These are phyloP conservation scores for Backusella tuberculispora DNA, from an alignment of 192 early-diverging fungal genomes.

Conservation along the genomic window DNA sequence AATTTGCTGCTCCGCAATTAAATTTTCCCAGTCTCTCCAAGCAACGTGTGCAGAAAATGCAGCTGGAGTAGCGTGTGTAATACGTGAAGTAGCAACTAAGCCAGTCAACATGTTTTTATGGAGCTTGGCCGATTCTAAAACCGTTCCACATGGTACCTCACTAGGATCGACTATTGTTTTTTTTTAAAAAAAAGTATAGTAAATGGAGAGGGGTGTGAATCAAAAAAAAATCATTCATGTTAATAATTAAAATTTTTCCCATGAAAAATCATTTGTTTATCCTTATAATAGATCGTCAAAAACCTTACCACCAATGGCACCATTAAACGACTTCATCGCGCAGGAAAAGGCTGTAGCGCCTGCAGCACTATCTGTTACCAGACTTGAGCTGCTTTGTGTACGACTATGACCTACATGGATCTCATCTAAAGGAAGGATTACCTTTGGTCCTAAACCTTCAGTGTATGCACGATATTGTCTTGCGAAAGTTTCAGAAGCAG, in stretches of 20 bases:
- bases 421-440: constrained; percentile 49
- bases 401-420: constrained; percentile 54
- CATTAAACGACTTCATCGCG: constrained; percentile 58
- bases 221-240: not conserved
- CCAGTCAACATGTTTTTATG: constrained; percentile 50
- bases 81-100: constrained; percentile 60
- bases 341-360: constrained; percentile 65
- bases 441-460: not conserved
- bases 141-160: constrained; percentile 55
- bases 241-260: not conserved
- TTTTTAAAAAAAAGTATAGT: too few species aligned
- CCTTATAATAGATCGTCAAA: not conserved
- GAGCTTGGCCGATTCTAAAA: constrained; percentile 62
- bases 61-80: constrained; percentile 66
- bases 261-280: not conserved
- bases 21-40: constrained; percentile 56
- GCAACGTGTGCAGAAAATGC: constrained; percentile 58
- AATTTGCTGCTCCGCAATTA: constrained; percentile 56
- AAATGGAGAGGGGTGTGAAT: not conserved
- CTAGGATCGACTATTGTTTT: constrained; percentile 43
- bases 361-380: constrained; percentile 64
- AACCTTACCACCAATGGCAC: constrained; percentile 48
- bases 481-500: constrained; percentile 59
- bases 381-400: constrained; percentile 52
- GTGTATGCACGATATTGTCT: constrained; percentile 45